Percentiles rank a stretch among this genome's conserved stretches.
These are phyloP conservation scores for Chaetomium cochliodes DNA, from an alignment of 495 filamentous ascomycete species.

Conservation along the genomic window DNA sequence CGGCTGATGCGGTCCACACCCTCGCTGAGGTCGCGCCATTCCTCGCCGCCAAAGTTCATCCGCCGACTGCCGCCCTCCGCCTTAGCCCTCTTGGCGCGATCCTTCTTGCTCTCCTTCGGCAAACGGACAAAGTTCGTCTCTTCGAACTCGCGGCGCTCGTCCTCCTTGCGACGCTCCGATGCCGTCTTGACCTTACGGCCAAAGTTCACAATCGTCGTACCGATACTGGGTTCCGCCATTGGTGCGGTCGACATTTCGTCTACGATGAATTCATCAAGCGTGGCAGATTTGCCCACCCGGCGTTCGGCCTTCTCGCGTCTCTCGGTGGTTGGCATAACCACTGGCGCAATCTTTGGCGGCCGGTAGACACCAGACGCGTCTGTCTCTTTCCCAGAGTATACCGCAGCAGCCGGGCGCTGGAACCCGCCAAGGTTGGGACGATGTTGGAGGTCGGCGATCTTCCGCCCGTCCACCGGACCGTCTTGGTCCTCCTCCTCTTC, in stretches of 20 bases:
- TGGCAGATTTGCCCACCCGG: slow-evolving; percentile 62
- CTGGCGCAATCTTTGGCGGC: slow-evolving; percentile 80
- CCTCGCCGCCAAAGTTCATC: slow-evolving; percentile 75
- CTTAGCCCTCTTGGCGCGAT: slow-evolving; percentile 53
- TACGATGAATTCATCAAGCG: slow-evolving; percentile 81
- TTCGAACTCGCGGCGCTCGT: slow-evolving; percentile 74
- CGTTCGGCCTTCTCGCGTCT: slow-evolving; percentile 56
- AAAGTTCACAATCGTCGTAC: slow-evolving; percentile 70
- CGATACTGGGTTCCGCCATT: slow-evolving; percentile 76
- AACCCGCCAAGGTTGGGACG: slow-evolving; percentile 60
- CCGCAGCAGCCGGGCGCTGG: slow-evolving; percentile 37
- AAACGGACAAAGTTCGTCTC: slow-evolving; percentile 83
- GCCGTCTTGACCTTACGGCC: slow-evolving; percentile 72
- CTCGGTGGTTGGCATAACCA: slow-evolving; percentile 63
- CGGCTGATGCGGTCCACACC: slow-evolving; percentile 74
- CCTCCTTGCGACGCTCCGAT: slow-evolving; percentile 66
- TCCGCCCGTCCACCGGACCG: slow-evolving; percentile 34
- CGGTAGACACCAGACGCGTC: slow-evolving; percentile 67
- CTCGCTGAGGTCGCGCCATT: slow-evolving; percentile 74
- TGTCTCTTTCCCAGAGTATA: slow-evolving; percentile 41
- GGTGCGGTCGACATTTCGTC: slow-evolving; percentile 77
- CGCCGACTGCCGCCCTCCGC: slow-evolving; percentile 41
- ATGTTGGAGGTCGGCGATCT: slow-evolving; percentile 65
- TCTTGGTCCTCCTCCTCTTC: slow-evolving; percentile 38
- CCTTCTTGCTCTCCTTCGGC: slow-evolving; percentile 78